Conservation (phyloP, 2,329 filamentous ascomycete genomes). For the Falciphora oryzae region DNA sequence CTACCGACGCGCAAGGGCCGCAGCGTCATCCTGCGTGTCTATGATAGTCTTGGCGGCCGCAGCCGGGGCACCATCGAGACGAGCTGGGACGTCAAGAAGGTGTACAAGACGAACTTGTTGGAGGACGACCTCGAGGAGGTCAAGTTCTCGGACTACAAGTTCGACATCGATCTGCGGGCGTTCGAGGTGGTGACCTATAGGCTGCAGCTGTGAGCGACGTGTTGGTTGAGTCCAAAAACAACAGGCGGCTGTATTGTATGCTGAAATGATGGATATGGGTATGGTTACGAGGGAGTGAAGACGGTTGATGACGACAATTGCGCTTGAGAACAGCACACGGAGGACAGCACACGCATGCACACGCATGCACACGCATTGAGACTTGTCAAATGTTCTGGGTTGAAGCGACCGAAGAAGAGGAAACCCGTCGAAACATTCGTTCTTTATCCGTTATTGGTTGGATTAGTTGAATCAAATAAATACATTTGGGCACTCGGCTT, state of each 20-base stretch:
- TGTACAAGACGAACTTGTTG: constrained; percentile 77
- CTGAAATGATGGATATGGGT: background rate
- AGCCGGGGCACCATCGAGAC: constrained; percentile 63
- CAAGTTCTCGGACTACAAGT: constrained; percentile 40
- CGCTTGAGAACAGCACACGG: background rate
- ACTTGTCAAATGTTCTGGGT: background rate
- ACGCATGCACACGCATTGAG: background rate
- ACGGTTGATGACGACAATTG: background rate
- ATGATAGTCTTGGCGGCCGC: constrained; percentile 81
- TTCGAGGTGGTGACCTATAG: constrained; percentile 80
- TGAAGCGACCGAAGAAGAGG: too few relatives aligned
- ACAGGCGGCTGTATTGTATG: background rate
- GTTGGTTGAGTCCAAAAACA: background rate
- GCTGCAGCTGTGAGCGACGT: constrained; percentile 14
- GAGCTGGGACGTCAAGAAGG: constrained; percentile 65
- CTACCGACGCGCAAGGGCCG: constrained; percentile 61
- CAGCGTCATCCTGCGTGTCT: constrained; percentile 79
- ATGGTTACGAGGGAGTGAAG: background rate
- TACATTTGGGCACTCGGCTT: too few relatives aligned
- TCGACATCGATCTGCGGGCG: constrained; percentile 62
- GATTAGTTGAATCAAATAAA: too few relatives aligned
- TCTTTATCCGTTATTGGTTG: too few relatives aligned
- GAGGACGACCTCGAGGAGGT: constrained; percentile 78
- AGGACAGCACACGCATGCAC: background rate
- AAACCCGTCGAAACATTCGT: too few relatives aligned